Evolutionary conservation across 2,329 filamentous ascomycete genomes (phyloP), one percentile per base, ranked within the genome.

Genomic region (Botrytis tulipae): DNA sequence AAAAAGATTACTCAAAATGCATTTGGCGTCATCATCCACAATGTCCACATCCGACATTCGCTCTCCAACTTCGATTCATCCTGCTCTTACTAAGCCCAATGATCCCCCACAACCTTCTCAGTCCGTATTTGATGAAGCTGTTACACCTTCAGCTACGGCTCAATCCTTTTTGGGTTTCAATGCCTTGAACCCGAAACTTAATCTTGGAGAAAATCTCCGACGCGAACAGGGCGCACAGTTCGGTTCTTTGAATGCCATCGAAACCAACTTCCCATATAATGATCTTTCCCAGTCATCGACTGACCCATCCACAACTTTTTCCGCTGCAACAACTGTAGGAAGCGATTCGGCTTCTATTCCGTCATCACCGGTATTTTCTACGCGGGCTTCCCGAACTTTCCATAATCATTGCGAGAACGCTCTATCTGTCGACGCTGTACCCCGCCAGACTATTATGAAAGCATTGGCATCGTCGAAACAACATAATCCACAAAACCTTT

Each of bases 401-500:
- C 76, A 78, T 35, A 70, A 71, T n/a, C 79, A 80, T 68, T 76
- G 76, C 71, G 79, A 81, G 74, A 78, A 78, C 80, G 80, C 79
- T 10, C 74, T 81, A 46, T 81, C 83, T 76, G 77, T 81, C 66
- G 80, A 82, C 70, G 78, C 80, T 10, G 77, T 95, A 77, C 92
- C 93, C 20, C 90, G 90, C 76, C 93, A 95, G 83, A 95, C 93
- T 73, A 90, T 94, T 79, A 89, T 95, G 85, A 95, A 96, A 84
- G 93, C 92, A 9, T 84, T 95, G 77, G 92, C 92, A 73, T 94
- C 92, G 22, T 86, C 88, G 61, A 84, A 87, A 73, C 87, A 86
- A 78, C 86, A 87, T 78, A 88, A 89, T 79, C 87, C 90, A 71
- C 84, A 85, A 35, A 76, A 75, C 29, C 74, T 71, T 44, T 63